Evolutionary conservation across 345 rosid species (phyloP).

Genomic region (Atalantia buxifolia): DNA sequence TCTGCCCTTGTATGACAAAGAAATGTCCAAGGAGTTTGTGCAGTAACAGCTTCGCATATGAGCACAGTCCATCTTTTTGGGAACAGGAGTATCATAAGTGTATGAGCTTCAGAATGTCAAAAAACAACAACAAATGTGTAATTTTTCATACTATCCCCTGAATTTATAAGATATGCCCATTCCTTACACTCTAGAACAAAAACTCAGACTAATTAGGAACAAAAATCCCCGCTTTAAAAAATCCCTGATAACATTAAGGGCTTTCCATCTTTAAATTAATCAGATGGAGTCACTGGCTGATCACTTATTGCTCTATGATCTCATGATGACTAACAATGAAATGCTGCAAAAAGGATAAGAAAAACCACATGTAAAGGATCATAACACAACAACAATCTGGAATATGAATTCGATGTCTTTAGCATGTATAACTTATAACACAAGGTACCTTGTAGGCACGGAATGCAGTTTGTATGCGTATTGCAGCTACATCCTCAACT

Average conservation of each 20-base stretch:
- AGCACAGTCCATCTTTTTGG: not conserved
- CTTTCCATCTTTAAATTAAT: not conserved
- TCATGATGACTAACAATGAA: not conserved
- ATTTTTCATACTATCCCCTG: not conserved
- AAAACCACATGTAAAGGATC: not conserved
- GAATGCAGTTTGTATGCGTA: constrained; percentile 68
- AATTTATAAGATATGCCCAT: not conserved
- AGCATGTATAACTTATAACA: not conserved
- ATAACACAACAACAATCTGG: not conserved
- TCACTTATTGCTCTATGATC: not conserved
- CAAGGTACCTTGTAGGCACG: constrained; percentile 64
- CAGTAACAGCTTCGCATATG: not conserved
- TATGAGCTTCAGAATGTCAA: not conserved
- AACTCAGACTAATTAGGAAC: not conserved
- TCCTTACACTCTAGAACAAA: not conserved
- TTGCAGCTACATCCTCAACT: constrained; percentile 62
- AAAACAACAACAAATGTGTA: not conserved
- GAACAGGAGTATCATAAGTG: not conserved
- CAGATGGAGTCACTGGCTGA: not conserved
- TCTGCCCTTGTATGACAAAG: not conserved
- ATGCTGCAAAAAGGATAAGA: not conserved
- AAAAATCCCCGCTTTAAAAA: not conserved
- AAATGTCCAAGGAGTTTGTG: not conserved
- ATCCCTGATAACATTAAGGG: not conserved
- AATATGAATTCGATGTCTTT: not conserved